Evolutionary conservation across 1,284 basidiomycete species (phyloP).

Genomic region (Phellopilus nigrolimitatus): DNA sequence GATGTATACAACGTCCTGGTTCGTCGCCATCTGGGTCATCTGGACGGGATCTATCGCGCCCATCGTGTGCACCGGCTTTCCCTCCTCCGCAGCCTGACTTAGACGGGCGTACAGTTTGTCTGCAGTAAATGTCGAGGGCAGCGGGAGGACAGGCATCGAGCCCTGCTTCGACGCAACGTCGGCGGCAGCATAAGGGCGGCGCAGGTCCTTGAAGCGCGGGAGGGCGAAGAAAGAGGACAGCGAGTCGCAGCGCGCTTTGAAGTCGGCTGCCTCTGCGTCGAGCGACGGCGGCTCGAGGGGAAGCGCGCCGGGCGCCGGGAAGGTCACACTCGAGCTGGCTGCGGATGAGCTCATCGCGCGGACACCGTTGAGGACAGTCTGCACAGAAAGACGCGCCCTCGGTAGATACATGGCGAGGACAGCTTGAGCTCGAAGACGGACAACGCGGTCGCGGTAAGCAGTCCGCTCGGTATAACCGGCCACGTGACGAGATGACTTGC

Average conservation of each 20-base stretch:
- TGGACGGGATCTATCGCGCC: constrained; percentile 90
- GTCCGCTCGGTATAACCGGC: neutral
- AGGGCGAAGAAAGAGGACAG: constrained; percentile 71
- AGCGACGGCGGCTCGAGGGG: constrained; percentile 60
- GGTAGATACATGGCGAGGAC: constrained; percentile 15
- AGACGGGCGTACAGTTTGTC: constrained; percentile 78
- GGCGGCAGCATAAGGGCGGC: constrained; percentile 74
- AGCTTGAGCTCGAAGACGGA: too few species aligned
- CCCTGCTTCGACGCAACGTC: constrained; percentile 87
- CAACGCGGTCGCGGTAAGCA: neutral
- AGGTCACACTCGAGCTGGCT: constrained; percentile 13
- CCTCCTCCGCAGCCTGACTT: constrained; percentile 56
- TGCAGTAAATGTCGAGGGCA: constrained; percentile 73
- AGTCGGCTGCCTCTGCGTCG: constrained; percentile 61
- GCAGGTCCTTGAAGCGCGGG: constrained; percentile 70
- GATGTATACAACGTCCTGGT: constrained; percentile 94
- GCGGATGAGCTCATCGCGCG: constrained; percentile 18
- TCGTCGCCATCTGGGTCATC: constrained; percentile 95
- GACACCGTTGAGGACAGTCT: neutral
- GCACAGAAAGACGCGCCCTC: constrained; percentile 3
- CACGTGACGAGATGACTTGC: neutral
- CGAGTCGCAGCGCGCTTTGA: constrained; percentile 57
- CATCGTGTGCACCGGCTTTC: constrained; percentile 78
- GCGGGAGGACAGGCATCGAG: constrained; percentile 72
- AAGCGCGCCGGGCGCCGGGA: constrained; percentile 31